Evolutionary conservation across 2,329 filamentous ascomycete genomes (phyloP), one percentile per base, ranked within the genome.

Genomic region (Arthrinium phaeospermum): DNA sequence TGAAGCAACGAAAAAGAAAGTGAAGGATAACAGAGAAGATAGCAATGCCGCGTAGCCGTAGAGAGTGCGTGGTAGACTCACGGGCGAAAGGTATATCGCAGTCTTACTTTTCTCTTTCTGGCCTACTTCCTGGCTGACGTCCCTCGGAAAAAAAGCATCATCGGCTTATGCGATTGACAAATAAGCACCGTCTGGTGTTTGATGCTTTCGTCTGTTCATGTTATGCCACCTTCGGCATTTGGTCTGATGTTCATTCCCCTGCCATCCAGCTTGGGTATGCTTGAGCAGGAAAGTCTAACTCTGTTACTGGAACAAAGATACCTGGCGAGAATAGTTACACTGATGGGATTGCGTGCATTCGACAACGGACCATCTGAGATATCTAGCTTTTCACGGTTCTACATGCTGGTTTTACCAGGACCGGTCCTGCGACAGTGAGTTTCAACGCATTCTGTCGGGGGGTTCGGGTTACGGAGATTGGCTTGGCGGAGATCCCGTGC

Each of bases 401-500:
- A 10, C 46, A 49, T 49, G 46, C 41, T 64, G 57, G 57, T 64
- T 64, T 41, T 41, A 64, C 34, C 12, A 64, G 30, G 30, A 41
- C 30, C 57, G n/a, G 34, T 64, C 10, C 22, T 37, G 57, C 57
- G 57, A 12, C 34, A 24, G 34, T 22, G 34, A 41, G 57, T 64
- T 64, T 64, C 57, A 41, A 64, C 10, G 57, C 34, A 34, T 24
- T 64, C 57, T 34, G 19, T 37, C 22, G 19, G 34, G 53, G 57
- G 7, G 53, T 64, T 64, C 10, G 57, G 57, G 57, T 64, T 64
- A n/a, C 57, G 57, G 57, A 37, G 34, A 61, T 61, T 37, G 53
- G 53, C 53, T 61, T 61, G 53, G 53, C 53, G 30, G 27, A 8
- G 1, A 19, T 34, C 19, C 30, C 30, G 30, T 16, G 34, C 53